These are phyloP conservation scores for Phialemonium atrogriseum DNA, from an alignment of 2,329 filamentous ascomycete species.

Conservation along the genomic window DNA sequence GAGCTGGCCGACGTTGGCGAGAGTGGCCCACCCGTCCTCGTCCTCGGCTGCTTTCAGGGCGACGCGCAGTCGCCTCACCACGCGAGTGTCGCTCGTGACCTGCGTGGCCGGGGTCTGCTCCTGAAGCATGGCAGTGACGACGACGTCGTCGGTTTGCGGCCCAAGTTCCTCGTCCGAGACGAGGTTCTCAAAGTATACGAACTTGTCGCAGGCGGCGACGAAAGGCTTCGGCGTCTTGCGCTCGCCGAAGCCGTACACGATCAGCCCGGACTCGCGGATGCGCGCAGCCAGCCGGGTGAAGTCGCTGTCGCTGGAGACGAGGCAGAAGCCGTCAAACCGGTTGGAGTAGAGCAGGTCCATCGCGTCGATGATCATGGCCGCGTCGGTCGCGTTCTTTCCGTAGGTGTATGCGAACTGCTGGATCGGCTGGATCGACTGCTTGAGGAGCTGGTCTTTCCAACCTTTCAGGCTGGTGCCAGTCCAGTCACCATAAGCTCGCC, in stretches of 20 bases:
- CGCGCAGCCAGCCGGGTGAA: conserved; percentile 25
- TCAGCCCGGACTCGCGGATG: conserved; percentile 22
- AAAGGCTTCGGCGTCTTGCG: conserved; percentile 22
- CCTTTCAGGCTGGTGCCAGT: conserved; percentile 15
- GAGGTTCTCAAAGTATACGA: conserved; percentile 19
- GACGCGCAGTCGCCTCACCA: conserved; percentile 5
- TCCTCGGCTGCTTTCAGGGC: conserved; percentile 14
- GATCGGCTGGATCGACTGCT: conserved; percentile 24
- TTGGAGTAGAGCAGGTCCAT: conserved; percentile 26
- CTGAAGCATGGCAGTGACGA: neutral
- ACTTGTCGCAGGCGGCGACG: conserved; percentile 23
- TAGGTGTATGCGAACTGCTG: conserved; percentile 27
- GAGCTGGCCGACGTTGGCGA: conserved; percentile 16
- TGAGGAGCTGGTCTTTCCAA: conserved; percentile 21
- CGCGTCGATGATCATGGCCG: conserved; percentile 27
- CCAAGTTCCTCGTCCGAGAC: neutral
- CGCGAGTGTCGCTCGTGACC: neutral
- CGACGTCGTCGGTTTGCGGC: neutral
- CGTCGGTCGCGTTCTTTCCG: conserved; percentile 26
- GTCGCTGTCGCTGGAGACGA: conserved; percentile 26
- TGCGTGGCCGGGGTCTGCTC: neutral
- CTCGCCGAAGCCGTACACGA: conserved; percentile 26
- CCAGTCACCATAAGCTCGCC: conserved; percentile 27
- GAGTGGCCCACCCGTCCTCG: conserved; percentile 19
- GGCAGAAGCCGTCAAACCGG: conserved; percentile 23